Percentiles rank a stretch among this genome's conserved stretches.
These are phyloP conservation scores for Sarcomyxa edulis DNA, from an alignment of 768 basidiomycete species.

Conservation along the genomic window DNA sequence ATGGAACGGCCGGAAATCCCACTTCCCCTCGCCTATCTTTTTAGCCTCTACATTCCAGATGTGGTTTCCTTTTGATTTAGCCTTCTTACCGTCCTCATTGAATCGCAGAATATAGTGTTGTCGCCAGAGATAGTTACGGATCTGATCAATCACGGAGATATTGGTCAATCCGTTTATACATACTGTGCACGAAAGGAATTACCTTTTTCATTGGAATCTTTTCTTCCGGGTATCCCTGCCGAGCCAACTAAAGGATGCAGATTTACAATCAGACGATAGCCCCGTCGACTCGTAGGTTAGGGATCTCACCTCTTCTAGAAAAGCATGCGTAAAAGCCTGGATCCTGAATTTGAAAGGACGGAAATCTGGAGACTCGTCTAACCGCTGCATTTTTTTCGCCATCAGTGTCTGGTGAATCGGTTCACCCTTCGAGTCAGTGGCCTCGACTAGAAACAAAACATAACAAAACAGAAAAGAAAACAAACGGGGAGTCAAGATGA, in stretches of 20 bases:
- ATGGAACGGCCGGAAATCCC: conserved; percentile 86
- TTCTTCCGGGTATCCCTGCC: conserved; percentile 86
- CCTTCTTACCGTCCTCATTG: conserved; percentile 99
- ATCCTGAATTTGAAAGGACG: conserved; percentile 99
- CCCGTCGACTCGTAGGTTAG: too few species aligned
- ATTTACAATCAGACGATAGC: too few species aligned
- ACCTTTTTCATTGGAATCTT: conserved; percentile 98
- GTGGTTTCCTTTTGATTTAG: conserved; percentile 98
- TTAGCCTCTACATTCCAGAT: conserved; percentile 99
- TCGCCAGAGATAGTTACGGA: conserved; percentile 94
- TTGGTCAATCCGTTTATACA: too few species aligned
- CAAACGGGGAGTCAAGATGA: conserved; percentile 10
- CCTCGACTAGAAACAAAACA: conserved; percentile 60
- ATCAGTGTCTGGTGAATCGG: conserved; percentile 97
- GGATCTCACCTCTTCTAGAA: conserved; percentile 73
- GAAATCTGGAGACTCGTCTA: conserved; percentile 95
- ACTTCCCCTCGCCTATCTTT: conserved; percentile 67
- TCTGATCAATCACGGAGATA: conserved; percentile 32
- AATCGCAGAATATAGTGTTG: conserved; percentile 92
- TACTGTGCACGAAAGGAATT: conserved; percentile 16
- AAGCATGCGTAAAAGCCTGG: conserved; percentile 94
- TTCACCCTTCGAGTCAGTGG: conserved; percentile 91
- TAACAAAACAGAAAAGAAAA: background rate
- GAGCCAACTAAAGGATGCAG: conserved; percentile 63
- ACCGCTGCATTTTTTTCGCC: conserved; percentile 97